Conservation (phyloP, 2,329 filamentous ascomycete species). For the Dichotomopilus funicola region DNA sequence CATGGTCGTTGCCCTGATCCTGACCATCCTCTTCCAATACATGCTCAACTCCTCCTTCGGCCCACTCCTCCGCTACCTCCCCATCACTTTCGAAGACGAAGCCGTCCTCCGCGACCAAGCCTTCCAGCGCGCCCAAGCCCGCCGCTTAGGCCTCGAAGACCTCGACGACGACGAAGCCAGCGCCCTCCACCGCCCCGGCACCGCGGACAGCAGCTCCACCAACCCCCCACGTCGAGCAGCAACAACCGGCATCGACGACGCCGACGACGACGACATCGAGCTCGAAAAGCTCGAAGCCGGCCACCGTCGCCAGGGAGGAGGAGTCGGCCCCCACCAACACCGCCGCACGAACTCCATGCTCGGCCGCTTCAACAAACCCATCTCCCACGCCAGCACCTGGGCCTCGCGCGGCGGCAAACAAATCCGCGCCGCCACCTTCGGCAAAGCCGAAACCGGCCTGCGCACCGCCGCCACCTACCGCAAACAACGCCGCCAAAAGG, state of each 20-base stretch:
- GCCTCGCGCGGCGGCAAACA: slow-evolving; percentile 44
- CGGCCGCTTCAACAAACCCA: slow-evolving; percentile 37
- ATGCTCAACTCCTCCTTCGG: slow-evolving; percentile 77
- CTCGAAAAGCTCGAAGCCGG: slow-evolving; percentile 27
- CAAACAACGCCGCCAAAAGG: slow-evolving; percentile 44
- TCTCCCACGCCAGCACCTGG: slow-evolving; percentile 43
- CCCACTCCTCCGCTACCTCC: slow-evolving; percentile 80
- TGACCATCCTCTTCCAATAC: slow-evolving; percentile 73
- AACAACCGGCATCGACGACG: too few species aligned
- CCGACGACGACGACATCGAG: slow-evolving; percentile 28
- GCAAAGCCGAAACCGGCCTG: slow-evolving; percentile 34
- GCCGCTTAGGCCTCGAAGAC: slow-evolving; percentile 55
- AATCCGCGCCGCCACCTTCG: slow-evolving; percentile 41
- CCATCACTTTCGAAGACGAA: slow-evolving; percentile 93
- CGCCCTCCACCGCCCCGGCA: slow-evolving; percentile 23
- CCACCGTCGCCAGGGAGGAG: background rate
- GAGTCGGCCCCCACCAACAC: background rate
- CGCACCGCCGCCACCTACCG: slow-evolving; percentile 43
- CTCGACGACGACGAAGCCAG: slow-evolving; percentile 37
- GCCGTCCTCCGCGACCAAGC: slow-evolving; percentile 85
- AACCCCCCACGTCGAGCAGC: too few species aligned
- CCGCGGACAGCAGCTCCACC: background rate
- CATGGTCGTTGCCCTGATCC: slow-evolving; percentile 69
- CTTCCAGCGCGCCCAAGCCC: slow-evolving; percentile 73
- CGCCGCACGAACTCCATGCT: slow-evolving; percentile 17